Base-by-base conservation (phyloP, 225 moss, liverwort and hornwort species). In the Neckera pumila region DNA sequence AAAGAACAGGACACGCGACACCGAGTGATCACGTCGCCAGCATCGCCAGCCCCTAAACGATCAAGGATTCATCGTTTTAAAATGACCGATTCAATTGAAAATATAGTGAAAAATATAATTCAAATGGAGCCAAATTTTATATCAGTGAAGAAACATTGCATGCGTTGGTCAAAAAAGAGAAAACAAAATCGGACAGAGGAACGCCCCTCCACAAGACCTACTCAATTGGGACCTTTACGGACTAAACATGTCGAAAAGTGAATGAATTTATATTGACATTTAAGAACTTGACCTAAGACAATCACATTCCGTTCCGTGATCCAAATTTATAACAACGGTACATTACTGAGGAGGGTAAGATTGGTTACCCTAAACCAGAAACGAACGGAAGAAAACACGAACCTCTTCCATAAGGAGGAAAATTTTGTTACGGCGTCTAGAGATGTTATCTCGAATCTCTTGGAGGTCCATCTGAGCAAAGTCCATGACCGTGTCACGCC, bases 351-450 rank as follows among this genome's bases (percentile, higher is more conserved):
- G 27, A 65, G 33, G 21, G 45, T 42, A 74, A 66, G 54, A 43
- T 59, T 54, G 33, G 49, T 28, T 58, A 84, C 9, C 30, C 47
- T 40, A 84, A 57, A 63, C 42, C 80, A 43, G 59, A 71, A 81
- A 83, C 38, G 42, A 69, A 49, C 56, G 65, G 54, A 66, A 36
- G 54, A 45, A 69, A 20, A 80, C 53, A 79, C 82, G 47, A 89
- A 96, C 98, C 97, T 98, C 98, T 92, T 98, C 98, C 98, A 98
- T 98, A 45, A 97, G 93, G 76, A 98, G 91, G 82, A 98, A 98
- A 61, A 98, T 98, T 84, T 94, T 98, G 87, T 96, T 97, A 15
- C 98, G 96, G 88, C 98, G 95, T 79, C 89, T 89, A 47, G 92
- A 92, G 87, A 98, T 97, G 85, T 97, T 93, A 43, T 97, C 95